A percentile compares a stretch with the other conserved stretches of the same genome.
Conservation (phyloP, 495 filamentous ascomycete genomes). For the Zalerion maritima region DNA sequence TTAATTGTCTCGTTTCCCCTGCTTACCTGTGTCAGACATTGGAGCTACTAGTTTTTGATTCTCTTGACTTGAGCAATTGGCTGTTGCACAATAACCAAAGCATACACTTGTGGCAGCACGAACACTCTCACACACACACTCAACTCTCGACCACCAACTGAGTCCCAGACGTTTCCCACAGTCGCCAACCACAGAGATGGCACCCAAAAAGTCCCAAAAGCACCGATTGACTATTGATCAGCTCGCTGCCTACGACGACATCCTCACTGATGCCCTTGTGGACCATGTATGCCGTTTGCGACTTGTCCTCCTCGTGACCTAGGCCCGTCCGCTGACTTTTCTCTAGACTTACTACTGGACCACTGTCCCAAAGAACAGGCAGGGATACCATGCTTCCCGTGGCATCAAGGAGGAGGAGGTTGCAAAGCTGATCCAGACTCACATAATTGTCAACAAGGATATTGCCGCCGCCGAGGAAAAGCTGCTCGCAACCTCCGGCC, state of each 20-base stretch:
- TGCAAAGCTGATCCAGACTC: constrained; percentile 57
- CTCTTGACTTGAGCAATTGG: too few species aligned
- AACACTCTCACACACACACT: too few species aligned
- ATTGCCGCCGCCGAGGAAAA: constrained; percentile 49
- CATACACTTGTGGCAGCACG: too few species aligned
- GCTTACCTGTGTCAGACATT: too few species aligned
- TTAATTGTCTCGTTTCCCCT: too few species aligned
- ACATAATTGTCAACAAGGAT: constrained; percentile 64
- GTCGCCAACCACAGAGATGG: too few species aligned
- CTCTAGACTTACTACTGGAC: constrained; percentile 86
- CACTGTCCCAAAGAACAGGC: constrained; percentile 83
- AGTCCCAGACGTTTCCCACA: too few species aligned
- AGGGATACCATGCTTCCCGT: constrained; percentile 69
- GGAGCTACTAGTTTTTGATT: too few species aligned
- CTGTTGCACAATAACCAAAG: too few species aligned
- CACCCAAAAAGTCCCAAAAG: too few species aligned
- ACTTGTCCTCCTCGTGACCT: constrained; percentile 1
- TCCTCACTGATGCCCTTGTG: constrained; percentile 88
- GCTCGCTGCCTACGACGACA: constrained; percentile 85
- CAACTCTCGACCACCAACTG: too few species aligned
- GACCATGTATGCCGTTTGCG: constrained; percentile 70
- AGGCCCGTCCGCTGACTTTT: constrained; percentile 4
- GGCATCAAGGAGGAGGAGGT: constrained; percentile 72
- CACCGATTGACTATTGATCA: constrained; percentile 71
- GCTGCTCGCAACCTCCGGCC: constrained; percentile 55